These are phyloP conservation scores for Hymenoscyphus scutula DNA, from an alignment of 2,329 filamentous ascomycete species.

Conservation along the genomic window DNA sequence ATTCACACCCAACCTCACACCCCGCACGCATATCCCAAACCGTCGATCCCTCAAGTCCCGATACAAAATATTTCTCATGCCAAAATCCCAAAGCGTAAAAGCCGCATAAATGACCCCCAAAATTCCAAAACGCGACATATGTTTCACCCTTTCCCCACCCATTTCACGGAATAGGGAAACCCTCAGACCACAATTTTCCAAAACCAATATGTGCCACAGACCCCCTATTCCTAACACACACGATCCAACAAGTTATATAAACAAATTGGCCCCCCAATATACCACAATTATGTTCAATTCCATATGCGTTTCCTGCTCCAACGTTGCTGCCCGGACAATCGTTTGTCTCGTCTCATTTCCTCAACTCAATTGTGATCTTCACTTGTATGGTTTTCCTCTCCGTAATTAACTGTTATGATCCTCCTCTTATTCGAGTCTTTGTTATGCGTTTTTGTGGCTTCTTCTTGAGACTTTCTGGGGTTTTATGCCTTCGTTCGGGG, in stretches of 20 bases:
- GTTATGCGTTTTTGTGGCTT: neutral
- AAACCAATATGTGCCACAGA: neutral
- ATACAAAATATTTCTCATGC: neutral
- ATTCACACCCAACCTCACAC: neutral
- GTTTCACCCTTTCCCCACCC: neutral
- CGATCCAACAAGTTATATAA: conserved; percentile 1
- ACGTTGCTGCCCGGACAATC: neutral
- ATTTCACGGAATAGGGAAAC: neutral
- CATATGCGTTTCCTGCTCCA: neutral
- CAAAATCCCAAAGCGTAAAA: neutral
- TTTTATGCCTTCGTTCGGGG: neutral
- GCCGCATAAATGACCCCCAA: neutral
- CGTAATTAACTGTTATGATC: neutral
- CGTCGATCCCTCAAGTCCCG: neutral
- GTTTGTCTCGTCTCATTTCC: neutral
- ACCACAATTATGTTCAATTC: neutral
- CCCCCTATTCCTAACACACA: neutral
- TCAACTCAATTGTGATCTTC: neutral
- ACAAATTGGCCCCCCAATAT: neutral
- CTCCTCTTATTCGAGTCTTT: neutral
- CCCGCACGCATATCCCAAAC: neutral
- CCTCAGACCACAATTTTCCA: too few relatives aligned
- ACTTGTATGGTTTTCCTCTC: neutral
- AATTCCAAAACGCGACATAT: neutral
- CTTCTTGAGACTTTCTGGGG: neutral